Conservation (phyloP, 306 rosid species). For the Rubus parviflorus region DNA sequence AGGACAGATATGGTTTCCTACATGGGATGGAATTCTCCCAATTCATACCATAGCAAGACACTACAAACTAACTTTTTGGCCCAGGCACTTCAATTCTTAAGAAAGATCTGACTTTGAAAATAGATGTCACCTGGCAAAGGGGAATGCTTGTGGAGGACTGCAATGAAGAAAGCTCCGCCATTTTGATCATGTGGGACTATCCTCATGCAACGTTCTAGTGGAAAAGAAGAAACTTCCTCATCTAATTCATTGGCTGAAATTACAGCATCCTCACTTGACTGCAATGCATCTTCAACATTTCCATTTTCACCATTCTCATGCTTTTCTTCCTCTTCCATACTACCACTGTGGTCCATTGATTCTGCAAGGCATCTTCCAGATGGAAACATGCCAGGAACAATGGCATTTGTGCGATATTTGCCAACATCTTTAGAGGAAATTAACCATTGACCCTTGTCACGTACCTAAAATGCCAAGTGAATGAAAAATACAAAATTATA, state of each 20-base stretch:
- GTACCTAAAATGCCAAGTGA: conserved; percentile 56
- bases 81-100: background rate
- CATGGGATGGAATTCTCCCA: background rate
- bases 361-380: conserved; percentile 58
- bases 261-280: conserved; percentile 35
- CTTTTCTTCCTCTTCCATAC: conserved; percentile 39
- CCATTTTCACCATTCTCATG: conserved; percentile 36
- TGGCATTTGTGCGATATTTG: conserved; percentile 55
- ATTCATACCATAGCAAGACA: background rate
- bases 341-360: conserved; percentile 26
- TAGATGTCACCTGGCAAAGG: conserved; percentile 65
- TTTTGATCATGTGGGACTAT: conserved; percentile 96
- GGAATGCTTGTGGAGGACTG: conserved; percentile 77
- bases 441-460: conserved; percentile 76
- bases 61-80: background rate
- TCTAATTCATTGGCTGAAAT: conserved; percentile 30
- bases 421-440: conserved; percentile 66
- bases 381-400: conserved; percentile 84
- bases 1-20: background rate
- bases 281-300: conserved; percentile 42
- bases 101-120: conserved; percentile 14
- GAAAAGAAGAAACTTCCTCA: conserved; percentile 69
- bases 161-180: conserved; percentile 94
- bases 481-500: background rate
- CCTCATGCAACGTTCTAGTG: conserved; percentile 87